Evolutionary conservation across 805 yeast species (phyloP).

Genomic region (Nakazawaea holstii): DNA sequence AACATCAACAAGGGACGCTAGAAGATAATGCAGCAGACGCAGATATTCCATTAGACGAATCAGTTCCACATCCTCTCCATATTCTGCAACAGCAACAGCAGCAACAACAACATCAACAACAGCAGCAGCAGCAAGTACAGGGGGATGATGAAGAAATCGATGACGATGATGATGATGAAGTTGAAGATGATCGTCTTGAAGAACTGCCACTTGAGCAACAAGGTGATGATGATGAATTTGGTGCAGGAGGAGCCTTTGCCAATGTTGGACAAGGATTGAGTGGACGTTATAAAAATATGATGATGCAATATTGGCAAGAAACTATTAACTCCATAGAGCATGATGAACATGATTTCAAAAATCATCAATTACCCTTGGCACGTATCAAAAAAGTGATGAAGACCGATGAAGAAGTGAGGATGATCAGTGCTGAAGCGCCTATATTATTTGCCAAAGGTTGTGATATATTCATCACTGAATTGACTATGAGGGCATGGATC

Average conservation of each 20-base stretch:
- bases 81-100: conserved; percentile 6
- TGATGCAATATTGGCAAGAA: conserved; percentile 98
- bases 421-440: conserved; percentile 99
- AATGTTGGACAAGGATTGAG: conserved; percentile 91
- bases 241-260: conserved; percentile 32
- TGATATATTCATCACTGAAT: conserved; percentile 92
- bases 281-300: conserved; percentile 77
- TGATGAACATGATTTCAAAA: conserved; percentile 86
- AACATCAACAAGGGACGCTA: conserved; percentile 10
- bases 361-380: conserved; percentile 92
- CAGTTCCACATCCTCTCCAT: conserved; percentile 3
- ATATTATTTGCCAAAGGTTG: conserved; percentile 96
- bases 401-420: conserved; percentile 93
- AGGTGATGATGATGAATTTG: conserved; percentile 31
- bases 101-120: conserved; percentile 9
- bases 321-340: conserved; percentile 86
- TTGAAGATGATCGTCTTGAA: conserved; percentile 9
- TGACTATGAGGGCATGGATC: conserved; percentile 98
- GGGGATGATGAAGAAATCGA: conserved; percentile 18
- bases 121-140: conserved; percentile 18
- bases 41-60: conserved; percentile 1
- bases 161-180: conserved; percentile 11
- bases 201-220: conserved; percentile 25
- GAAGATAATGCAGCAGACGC: background rate
- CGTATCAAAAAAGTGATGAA: conserved; percentile 97